Evolutionary conservation across 345 rosid species (phyloP), one percentile per base, ranked within the genome.

Genomic region (Salix koriyanagi): DNA sequence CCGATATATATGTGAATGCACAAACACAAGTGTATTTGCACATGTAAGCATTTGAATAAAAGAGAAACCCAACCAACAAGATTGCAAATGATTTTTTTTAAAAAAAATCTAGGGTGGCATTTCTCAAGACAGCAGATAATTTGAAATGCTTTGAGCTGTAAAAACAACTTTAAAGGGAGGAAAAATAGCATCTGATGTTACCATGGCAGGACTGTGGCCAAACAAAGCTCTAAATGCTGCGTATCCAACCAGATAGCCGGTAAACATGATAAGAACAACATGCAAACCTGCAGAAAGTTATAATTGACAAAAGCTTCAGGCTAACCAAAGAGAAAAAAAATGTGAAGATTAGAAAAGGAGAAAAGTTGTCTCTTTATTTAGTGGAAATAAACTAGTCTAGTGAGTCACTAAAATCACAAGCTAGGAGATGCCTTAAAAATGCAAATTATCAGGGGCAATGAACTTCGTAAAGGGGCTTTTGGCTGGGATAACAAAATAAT

Each of bases 161-260:
- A 37, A 36, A 25, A 1, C 52, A 46, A 46, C 15, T 46, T 41
- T 48, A 32, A 36, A 50, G 46, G 62, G 2, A 61, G 18, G 18
- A 4, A 48, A 69, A 9, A 65, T 28, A 42, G 36, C 18, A 42
- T 21, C 26, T 50, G 37, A 75, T 41, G 62, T 39, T 88, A 95
- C 98, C 92, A 95, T 83, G 71, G 85, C 89, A 32, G 89, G 86
- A 72, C 81, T 91, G 79, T 82, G 93, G 84, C 89, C 83, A 70
- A 95, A 95, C 75, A 95, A 80, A 65, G 97, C 99, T 87, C 96
- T 88, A 84, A 95, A 95, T 34, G 98, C 82, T 48, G 84, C 83
- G 82, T 89, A 91, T 66, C 97, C 98, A 75, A 91, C 84, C 84
- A 96, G 79, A 85, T 96, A 93, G n/a, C 99, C 96, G 68, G 99